Base-by-base conservation (phyloP, 139 green algal species). In the Pycnococcus provasolii region DNA sequence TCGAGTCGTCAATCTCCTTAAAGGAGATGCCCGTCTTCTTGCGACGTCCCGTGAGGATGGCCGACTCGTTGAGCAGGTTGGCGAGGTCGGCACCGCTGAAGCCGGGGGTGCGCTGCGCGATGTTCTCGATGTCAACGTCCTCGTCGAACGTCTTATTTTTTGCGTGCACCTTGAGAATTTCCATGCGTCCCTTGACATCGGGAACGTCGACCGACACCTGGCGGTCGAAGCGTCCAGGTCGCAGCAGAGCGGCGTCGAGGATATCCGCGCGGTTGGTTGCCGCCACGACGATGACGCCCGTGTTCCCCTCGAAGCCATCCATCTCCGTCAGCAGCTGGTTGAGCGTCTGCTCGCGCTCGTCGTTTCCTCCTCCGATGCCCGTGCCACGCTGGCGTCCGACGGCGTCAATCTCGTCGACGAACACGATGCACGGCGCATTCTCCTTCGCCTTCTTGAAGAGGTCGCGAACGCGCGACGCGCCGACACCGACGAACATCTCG, bases 381-480 rank as follows among this genome's bases (percentile, higher is more conserved):
- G 91, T 90, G 46, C 92, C 92, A 62, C 92, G 86, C 60, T 92
- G 88, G 54, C 92, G 85, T 68, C 92, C 92, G 2, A 98, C 92
- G 47, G 92, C 92, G 78, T 98, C 92, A 70, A 98, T 98, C 83
- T 98, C 92, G 82, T 98, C 92, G 46, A 98, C 92, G 80, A 98
- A 98, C 54, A 98, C 79, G 72, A 98, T 98, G 88, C 92, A 98
- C 4, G 92, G 92, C 0, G 91, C 91, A 77, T 98, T 98, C 76
- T 94, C 84, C 83, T 98, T 98, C 50, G 92, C 91, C 81, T 97
- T 97, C 81, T 97, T 94, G 77, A 98, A 98, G 48, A 98, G 80
- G 77, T 98, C 92, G 41, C 92, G 77, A 41, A 98, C 92, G 64
- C 92, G 87, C 48, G 85, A 93, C 2, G 92, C 92, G 67, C 92